phyloP scores from a whole-genome alignment of 495 filamentous ascomycete genomes.

The Penicillium egyptiacum region DNA sequence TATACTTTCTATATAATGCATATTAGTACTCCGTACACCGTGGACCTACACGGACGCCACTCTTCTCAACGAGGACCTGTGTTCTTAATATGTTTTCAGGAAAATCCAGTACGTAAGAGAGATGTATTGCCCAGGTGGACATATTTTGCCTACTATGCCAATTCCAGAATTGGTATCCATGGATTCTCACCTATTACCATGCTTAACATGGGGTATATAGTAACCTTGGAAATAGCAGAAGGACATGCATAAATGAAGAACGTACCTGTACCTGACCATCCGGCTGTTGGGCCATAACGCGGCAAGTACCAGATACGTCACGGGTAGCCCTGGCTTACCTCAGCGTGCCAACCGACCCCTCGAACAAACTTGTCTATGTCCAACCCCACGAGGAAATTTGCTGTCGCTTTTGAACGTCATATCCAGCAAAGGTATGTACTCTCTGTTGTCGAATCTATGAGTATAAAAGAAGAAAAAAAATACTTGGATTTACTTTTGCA shows the following conservation, averaged over 20 bases:
- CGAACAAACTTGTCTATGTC: conserved; percentile 18
- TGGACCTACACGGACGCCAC: background rate
- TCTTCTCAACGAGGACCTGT: background rate
- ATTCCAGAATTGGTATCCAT: background rate
- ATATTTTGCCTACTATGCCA: background rate
- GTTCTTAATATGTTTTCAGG: background rate
- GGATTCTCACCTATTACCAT: background rate
- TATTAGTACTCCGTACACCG: too few relatives aligned
- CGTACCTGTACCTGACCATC: conserved; percentile 10
- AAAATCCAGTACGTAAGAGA: background rate
- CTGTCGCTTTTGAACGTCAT: conserved; percentile 38
- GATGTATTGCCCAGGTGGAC: background rate
- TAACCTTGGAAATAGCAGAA: background rate
- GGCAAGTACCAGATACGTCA: conserved; percentile 14
- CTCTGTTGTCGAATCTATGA: background rate
- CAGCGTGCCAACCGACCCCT: conserved; percentile 30
- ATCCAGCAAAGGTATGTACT: conserved; percentile 28
- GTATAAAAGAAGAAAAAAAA: background rate
- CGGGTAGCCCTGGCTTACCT: conserved; percentile 27
- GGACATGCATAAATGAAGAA: background rate
- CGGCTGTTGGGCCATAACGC: background rate
- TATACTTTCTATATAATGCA: background rate
- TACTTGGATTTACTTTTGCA: background rate
- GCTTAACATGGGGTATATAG: background rate
- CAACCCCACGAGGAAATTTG: conserved; percentile 49